These are phyloP conservation scores for Nitzschia inconspicua DNA, from an alignment of 108 stramenopile genomes.

Conservation along the genomic window DNA sequence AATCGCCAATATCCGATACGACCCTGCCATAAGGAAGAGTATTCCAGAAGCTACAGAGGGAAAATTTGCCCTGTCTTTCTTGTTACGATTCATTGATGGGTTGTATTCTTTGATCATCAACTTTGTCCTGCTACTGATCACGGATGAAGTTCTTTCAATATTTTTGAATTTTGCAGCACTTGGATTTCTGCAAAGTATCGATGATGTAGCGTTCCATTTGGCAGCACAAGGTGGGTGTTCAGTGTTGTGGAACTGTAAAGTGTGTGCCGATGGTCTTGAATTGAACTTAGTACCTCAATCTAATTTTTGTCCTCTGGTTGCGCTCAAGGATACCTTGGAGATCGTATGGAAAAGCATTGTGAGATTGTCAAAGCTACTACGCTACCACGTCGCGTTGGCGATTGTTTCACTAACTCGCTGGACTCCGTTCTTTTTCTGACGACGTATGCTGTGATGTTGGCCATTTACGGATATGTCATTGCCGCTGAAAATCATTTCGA, in stretches of 20 bases:
- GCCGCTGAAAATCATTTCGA: neutral
- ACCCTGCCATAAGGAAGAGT: neutral
- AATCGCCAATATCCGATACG: slow-evolving; percentile 2
- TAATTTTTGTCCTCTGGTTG: too few species aligned
- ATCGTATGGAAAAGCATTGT: slow-evolving; percentile 9
- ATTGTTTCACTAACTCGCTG: slow-evolving; percentile 27
- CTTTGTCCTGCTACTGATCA: slow-evolving; percentile 41
- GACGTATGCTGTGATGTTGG: slow-evolving; percentile 27
- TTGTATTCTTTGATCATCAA: slow-evolving; percentile 24
- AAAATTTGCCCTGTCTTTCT: neutral
- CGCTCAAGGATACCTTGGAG: slow-evolving; percentile 8
- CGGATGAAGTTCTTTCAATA: slow-evolving; percentile 33
- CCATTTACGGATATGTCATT: slow-evolving; percentile 13
- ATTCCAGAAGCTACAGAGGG: neutral
- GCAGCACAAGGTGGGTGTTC: slow-evolving; percentile 38
- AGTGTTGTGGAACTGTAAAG: too few species aligned
- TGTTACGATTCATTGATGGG: slow-evolving; percentile 3
- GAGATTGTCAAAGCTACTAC: slow-evolving; percentile 2
- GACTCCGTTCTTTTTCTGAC: slow-evolving; percentile 39
- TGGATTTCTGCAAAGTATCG: slow-evolving; percentile 50
- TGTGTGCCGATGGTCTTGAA: too few species aligned
- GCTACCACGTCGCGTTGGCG: slow-evolving; percentile 17
- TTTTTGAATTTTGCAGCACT: slow-evolving; percentile 75
- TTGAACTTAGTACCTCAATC: too few species aligned
- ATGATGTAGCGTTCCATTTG: slow-evolving; percentile 51